Base-by-base conservation (phyloP, 179 eudicot species). In the Amaranthus tricolor region DNA sequence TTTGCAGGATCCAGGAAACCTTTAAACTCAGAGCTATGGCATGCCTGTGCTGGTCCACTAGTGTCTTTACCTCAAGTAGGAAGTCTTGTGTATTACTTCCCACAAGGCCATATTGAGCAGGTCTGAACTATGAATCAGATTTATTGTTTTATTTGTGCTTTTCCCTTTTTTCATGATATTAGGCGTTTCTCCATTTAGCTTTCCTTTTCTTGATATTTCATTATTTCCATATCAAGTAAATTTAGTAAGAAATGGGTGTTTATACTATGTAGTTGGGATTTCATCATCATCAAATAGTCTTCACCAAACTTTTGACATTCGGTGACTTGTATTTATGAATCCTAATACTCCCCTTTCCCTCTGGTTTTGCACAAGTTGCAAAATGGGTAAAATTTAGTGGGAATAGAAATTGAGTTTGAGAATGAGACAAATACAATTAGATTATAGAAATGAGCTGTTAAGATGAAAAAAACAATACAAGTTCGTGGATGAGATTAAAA, bases 31-130 rank as follows among this genome's bases (percentile, higher is more conserved):
- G 98, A 95, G 87, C 80, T 95, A 61, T 95, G 99, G 99, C 99
- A 93, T 81, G 99, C 99, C 4, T 95, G 98, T 82, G 99, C 99
- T 79, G 99, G 99, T 9, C 99, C 99, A 66, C 83, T 95, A 63
- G 93, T 89, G 49, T 86, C 83, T 53, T 86, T 95, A 85, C 99
- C 99, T 77, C 94, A 87, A 71, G 88, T 91, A 12, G 99, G 99
- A 78, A 95, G 92, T 86, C 93, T 93, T 72, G 97, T 95, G 45
- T 89, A 87, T 82, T 95, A 95, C 84, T 93, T 93, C 78, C 99
- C 99, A 58, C 99, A 95, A 82, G 99, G 99, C 13, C 99, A 95
- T 74, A 95, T 92, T 75, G 99, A 95, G 72, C 99, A 95, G 93
- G 99, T 93, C 75, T 81, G 77, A 71, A 40, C 79, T 69, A n/a